Evolutionary conservation across 1,284 basidiomycete species (phyloP), one percentile per base, ranked within the genome.

Genomic region (Leccinum idahoense): DNA sequence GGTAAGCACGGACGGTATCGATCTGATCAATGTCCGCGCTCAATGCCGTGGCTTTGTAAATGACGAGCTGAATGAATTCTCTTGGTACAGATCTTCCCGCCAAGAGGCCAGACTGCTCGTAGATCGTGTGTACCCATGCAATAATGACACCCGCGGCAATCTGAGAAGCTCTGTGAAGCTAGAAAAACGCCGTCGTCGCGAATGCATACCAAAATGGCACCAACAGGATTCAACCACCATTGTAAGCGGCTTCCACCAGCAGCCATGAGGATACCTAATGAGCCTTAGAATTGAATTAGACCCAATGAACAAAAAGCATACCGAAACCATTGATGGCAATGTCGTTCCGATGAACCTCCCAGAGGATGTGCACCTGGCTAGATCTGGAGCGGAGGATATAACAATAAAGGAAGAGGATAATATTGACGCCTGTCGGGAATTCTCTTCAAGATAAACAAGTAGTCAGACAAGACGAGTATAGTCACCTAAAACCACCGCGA

Each of bases 331-430:
- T 94, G 75, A 94, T 86, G 75, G 88, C 93, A 29, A 96, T 74
- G 71, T 96, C 94, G 69, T 96, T 96, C 65, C 93, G 81, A 70
- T 98, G 96, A 72, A 98, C 95, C 74, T 97, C 93, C 92, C 94
- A 98, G 26, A 98, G 83, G 5, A 98, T 88, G 61, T 88, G 86
- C 2, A 99, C 94, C 75, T 99, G 96, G 68, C 90, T 94, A 7
- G 91, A 94, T 65, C 85, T 86, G 51, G 82, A 82, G 51, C 92
- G 86, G 60, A 96, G 82, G 2, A 90, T 84, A 68, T 81, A 86
- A 75, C 94, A 96, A 77, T 96, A 96, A 5, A 95, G 54, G 78
- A 97, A 98, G 51, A 99, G 83, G 0, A 87, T 39, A 53, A 94
- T 82, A 76, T 99, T 99, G 68, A 92, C 88, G 55, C 82, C 92